Evolutionary conservation across 768 basidiomycete genomes (phyloP).

Genomic region (Coprinopsis sp.): DNA sequence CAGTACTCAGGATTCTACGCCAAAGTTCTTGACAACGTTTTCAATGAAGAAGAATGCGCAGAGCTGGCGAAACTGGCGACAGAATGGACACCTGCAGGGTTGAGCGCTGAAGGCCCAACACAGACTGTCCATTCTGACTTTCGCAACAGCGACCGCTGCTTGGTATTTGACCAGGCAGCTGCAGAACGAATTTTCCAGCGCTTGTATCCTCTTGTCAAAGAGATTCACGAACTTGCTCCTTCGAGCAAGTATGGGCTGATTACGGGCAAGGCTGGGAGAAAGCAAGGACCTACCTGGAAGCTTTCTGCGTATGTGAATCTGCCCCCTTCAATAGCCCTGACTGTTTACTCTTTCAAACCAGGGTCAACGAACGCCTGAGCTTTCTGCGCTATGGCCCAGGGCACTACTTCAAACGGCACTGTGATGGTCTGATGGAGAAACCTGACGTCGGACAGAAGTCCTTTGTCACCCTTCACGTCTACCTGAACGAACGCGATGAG

Average conservation of each 20-base stretch:
- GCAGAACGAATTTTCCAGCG: conserved; percentile 28
- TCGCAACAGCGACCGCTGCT: conserved; percentile 33
- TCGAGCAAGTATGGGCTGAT: conserved; percentile 28
- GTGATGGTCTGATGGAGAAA: conserved; percentile 33
- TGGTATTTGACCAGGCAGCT: conserved; percentile 25
- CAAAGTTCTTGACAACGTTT: conserved; percentile 33
- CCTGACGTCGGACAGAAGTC: conserved; percentile 28
- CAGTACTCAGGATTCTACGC: conserved; percentile 32
- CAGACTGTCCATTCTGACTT: conserved; percentile 27
- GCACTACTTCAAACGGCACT: conserved; percentile 37
- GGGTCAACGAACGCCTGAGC: conserved; percentile 34
- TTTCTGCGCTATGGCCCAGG: conserved; percentile 41
- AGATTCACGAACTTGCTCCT: conserved; percentile 26
- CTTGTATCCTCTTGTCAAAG: conserved; percentile 28
- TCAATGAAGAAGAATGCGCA: conserved; percentile 32
- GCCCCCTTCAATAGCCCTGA: not conserved
- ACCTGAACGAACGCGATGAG: conserved; percentile 31
- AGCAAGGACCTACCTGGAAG: conserved; percentile 30
- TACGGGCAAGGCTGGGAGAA: conserved; percentile 24
- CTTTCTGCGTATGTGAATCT: conserved; percentile 23
- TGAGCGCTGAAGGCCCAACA: conserved; percentile 19
- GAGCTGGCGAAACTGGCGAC: conserved; percentile 26
- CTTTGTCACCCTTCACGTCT: conserved; percentile 40
- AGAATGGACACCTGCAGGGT: conserved; percentile 30
- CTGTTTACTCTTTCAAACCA: conserved; percentile 13